Evolutionary conservation across 306 rosid genomes (phyloP), one percentile per base, ranked within the genome.

Genomic region (Potentilla sterilis): DNA sequence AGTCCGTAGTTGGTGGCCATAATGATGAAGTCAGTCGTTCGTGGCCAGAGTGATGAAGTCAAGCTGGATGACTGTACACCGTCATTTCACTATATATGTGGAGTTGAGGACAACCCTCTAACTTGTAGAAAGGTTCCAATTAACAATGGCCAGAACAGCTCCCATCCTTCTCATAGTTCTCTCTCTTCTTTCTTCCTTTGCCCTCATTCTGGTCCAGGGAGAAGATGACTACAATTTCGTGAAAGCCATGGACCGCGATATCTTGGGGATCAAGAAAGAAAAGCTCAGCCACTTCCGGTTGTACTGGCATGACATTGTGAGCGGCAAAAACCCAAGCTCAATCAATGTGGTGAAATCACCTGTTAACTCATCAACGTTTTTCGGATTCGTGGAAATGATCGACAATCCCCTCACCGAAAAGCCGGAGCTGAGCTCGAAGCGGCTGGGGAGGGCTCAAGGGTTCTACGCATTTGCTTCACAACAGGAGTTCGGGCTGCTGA

Each of bases 391-490:
- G 3, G 72, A 32, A 21, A 77, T 71, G 79, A 81, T 83, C 63
- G 87, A 83, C 21, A 73, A 83, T 73, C 78, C 83, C 0, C 47
- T 86, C 9, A 86, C 89, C 0, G 43, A 35, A 69, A 75, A 76
- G 9, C 82, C 85, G 7, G 77, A 78, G 4, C 3, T 58, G 76
- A 78, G 62, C 69, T 83, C 89, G 2, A 80, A 76, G 69, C 63
- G 76, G 34, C 40, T 81, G 46, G 87, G 89, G 32, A 78, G 71
- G 75, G 79, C 87, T 10, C 90, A 87, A 35, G 98, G 98, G 18
- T 75, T 90, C 51, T 89, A 87, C 52, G 91, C 90, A 0, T 67
- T 79, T 1, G 78, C 93, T 5, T 81, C 88, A 0, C 91, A 87
- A 34, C 59, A 65, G 38, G 87, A 90, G 7, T 0, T 82, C 1